phyloP scores from a whole-genome alignment of 2,329 filamentous ascomycete genomes.

The Scytalidium sp. region DNA sequence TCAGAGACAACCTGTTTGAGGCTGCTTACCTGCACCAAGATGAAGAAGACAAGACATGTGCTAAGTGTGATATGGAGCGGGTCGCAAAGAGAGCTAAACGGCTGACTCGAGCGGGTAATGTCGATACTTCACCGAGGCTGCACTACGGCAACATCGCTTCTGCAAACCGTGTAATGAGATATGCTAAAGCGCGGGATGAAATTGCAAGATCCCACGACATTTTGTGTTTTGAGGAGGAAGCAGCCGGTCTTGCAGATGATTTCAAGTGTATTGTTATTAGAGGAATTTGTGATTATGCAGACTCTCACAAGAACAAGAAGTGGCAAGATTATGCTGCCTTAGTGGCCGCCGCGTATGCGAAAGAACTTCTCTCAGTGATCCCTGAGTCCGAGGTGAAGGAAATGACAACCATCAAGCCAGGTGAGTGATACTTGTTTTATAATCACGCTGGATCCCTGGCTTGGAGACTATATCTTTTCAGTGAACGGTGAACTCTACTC shows the following conservation, averaged over 20 bases:
- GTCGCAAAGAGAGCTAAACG: neutral
- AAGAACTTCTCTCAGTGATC: constrained; percentile 7
- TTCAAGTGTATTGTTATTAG: constrained; percentile 17
- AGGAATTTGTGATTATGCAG: constrained; percentile 17
- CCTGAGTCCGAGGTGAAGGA: no score
- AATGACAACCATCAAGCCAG: no score
- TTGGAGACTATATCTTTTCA: no score
- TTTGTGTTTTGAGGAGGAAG: constrained; percentile 33
- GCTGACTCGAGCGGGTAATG: no score
- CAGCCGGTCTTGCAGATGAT: constrained; percentile 18
- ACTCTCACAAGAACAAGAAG: constrained; percentile 14
- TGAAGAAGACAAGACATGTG: constrained; percentile 1
- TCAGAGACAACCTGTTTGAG: constrained; percentile 8
- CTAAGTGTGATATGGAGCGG: constrained; percentile 3
- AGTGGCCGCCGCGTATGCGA: constrained; percentile 14
- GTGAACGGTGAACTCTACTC: no score
- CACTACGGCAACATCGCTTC: constrained; percentile 24
- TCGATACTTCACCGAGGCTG: neutral
- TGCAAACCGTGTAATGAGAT: constrained; percentile 29
- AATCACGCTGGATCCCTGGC: no score
- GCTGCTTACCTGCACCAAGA: constrained; percentile 7
- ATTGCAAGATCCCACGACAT: constrained; percentile 22
- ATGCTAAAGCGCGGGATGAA: constrained; percentile 20
- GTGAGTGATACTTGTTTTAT: no score
- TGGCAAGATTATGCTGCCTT: constrained; percentile 16